Percentiles rank a stretch among this genome's conserved stretches.
phyloP scores from a whole-genome alignment of 768 basidiomycete genomes.

The Tricholoma saponaceum region DNA sequence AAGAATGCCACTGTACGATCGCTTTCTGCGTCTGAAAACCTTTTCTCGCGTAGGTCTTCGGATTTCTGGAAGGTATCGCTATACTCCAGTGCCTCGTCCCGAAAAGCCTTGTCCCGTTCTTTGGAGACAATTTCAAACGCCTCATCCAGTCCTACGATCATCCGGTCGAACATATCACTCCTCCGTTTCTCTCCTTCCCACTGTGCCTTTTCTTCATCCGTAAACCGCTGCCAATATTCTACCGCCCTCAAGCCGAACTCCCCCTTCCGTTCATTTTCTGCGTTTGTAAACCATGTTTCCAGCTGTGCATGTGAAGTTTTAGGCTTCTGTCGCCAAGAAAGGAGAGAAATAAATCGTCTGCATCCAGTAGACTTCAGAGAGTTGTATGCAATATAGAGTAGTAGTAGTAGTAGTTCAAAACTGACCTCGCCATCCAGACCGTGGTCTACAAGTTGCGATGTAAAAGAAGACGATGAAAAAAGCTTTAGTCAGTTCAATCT shows the following conservation, averaged over 20 bases:
- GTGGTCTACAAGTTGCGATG: too few species aligned
- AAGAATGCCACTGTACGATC: not conserved
- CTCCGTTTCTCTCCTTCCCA: not conserved
- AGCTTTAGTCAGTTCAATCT: too few species aligned
- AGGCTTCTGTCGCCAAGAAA: not conserved
- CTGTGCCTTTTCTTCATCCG: not conserved
- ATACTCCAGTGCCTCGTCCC: not conserved
- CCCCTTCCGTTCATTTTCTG: not conserved
- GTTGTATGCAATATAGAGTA: too few species aligned
- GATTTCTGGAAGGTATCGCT: not conserved
- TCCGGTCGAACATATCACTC: not conserved
- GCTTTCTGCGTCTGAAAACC: not conserved
- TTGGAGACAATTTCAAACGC: not conserved
- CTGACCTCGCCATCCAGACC: too few species aligned
- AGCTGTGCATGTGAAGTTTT: not conserved
- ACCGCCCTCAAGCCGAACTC: not conserved
- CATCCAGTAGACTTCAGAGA: too few species aligned
- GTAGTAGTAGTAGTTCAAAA: too few species aligned
- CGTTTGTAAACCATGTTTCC: not conserved
- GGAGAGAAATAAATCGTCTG: too few species aligned
- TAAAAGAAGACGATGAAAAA: too few species aligned
- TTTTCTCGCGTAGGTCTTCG: not conserved
- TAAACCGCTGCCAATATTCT: not conserved
- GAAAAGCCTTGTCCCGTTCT: not conserved
- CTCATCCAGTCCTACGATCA: not conserved